Conservation (phyloP, 805 yeast genomes). For the Yarrowia sp. region DNA sequence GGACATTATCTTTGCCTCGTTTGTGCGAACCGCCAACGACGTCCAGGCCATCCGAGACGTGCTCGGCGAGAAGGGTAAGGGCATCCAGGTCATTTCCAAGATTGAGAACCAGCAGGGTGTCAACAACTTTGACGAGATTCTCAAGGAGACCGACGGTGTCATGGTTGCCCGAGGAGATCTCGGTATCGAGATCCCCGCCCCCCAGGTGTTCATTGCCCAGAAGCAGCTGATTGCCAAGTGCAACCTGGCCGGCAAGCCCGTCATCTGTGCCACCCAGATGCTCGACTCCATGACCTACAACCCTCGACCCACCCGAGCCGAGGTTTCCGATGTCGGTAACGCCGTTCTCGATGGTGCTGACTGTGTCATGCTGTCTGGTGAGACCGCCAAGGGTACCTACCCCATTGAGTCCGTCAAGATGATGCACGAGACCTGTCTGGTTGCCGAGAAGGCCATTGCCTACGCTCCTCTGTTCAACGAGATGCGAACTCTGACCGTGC, state of each 20-base stretch:
- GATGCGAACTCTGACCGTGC: conserved; percentile 75
- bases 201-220: conserved; percentile 97
- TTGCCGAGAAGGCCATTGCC: conserved; percentile 96
- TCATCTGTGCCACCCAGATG: conserved; percentile 99
- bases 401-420: conserved; percentile 96
- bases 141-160: conserved; percentile 94
- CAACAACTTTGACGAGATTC: conserved; percentile 96
- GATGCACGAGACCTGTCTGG: conserved; percentile 97
- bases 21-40: conserved; percentile 93
- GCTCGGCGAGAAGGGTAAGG: conserved; percentile 94
- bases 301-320: conserved; percentile 99
- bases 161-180: conserved; percentile 99
- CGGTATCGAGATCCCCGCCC: conserved; percentile 99
- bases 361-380: conserved; percentile 99
- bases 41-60: conserved; percentile 87
- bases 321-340: conserved; percentile 98
- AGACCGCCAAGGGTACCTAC: conserved; percentile 99
- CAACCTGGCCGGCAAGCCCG: conserved; percentile 99
- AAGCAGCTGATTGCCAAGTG: conserved; percentile 98
- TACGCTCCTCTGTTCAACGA: conserved; percentile 80
- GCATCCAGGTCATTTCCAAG: conserved; percentile 94
- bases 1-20: conserved; percentile 98
- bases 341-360: conserved; percentile 99
- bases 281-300: conserved; percentile 98
- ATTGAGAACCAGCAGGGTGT: conserved; percentile 99